A percentile compares a stretch with the other conserved stretches of the same genome.
Conservation (phyloP, 2,329 filamentous ascomycete genomes). For the Fusarium denticulatum region DNA sequence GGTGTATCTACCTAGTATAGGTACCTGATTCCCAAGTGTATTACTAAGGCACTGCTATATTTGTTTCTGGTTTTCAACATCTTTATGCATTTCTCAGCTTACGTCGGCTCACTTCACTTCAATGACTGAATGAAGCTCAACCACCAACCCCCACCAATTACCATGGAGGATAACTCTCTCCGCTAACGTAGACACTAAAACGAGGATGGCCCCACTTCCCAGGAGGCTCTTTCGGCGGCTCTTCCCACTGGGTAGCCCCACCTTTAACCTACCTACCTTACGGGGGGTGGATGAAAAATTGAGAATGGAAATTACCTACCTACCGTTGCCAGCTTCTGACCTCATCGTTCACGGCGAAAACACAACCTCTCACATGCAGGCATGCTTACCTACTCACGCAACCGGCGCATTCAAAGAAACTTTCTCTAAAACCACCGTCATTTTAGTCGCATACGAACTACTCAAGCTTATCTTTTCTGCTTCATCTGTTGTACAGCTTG, state of each 20-base stretch:
- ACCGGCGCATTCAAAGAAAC: neutral
- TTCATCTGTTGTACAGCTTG: neutral
- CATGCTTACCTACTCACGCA: neutral
- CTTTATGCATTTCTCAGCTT: neutral
- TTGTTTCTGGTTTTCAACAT: neutral
- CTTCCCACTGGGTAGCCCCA: neutral
- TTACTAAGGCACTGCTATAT: neutral
- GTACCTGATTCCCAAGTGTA: neutral
- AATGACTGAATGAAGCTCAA: neutral
- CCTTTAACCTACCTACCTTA: neutral
- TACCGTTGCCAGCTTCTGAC: constrained; percentile 23
- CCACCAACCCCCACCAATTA: neutral
- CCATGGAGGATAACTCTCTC: neutral
- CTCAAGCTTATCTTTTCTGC: neutral
- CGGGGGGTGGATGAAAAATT: constrained; percentile 23
- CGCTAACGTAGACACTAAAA: neutral
- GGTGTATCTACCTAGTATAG: neutral
- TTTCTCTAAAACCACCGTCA: neutral
- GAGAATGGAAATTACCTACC: neutral
- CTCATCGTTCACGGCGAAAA: constrained; percentile 20
- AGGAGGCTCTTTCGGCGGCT: constrained; percentile 8
- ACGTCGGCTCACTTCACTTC: neutral
- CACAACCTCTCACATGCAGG: neutral
- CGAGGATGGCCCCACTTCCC: neutral
- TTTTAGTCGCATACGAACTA: neutral